Conservation (phyloP, 768 basidiomycete species). For the Termitomyces sp. region DNA sequence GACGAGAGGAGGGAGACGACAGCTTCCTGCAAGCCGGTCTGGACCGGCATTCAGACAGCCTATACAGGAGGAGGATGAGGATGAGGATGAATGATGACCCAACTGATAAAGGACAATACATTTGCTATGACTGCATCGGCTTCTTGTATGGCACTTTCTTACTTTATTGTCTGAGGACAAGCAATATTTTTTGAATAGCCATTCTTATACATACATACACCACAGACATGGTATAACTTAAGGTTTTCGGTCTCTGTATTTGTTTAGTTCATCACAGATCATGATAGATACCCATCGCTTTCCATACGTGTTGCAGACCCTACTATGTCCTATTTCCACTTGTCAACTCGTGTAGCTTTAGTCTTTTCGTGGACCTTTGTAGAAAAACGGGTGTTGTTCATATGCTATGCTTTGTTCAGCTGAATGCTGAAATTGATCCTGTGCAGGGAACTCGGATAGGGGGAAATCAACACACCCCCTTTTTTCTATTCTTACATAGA, state of each 20-base stretch:
- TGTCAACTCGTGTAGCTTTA: not conserved
- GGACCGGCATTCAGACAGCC: constrained; percentile 67
- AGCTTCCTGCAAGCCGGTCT: constrained; percentile 62
- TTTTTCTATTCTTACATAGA: not conserved
- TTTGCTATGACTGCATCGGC: not conserved
- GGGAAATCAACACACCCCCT: not conserved
- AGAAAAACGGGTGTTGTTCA: not conserved
- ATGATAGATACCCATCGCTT: constrained; percentile 9
- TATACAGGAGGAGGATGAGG: constrained; percentile 86
- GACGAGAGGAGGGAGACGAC: constrained; percentile 55
- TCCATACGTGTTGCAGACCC: not conserved
- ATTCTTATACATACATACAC: not conserved
- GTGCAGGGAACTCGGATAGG: not conserved
- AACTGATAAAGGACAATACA: not conserved
- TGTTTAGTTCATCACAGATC: constrained; percentile 4
- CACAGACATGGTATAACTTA: not conserved
- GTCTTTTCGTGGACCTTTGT: not conserved
- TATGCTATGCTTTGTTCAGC: not conserved
- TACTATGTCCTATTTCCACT: not conserved
- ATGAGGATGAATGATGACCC: constrained; percentile 56
- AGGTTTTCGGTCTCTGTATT: constrained; percentile 6
- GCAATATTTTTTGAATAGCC: not conserved
- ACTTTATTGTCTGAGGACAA: not conserved
- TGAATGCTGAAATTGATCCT: not conserved
- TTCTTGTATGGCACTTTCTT: not conserved